Evolutionary conservation across 1,284 basidiomycete genomes (phyloP).

Genomic region (Cutaneotrichosporon mucoides): DNA sequence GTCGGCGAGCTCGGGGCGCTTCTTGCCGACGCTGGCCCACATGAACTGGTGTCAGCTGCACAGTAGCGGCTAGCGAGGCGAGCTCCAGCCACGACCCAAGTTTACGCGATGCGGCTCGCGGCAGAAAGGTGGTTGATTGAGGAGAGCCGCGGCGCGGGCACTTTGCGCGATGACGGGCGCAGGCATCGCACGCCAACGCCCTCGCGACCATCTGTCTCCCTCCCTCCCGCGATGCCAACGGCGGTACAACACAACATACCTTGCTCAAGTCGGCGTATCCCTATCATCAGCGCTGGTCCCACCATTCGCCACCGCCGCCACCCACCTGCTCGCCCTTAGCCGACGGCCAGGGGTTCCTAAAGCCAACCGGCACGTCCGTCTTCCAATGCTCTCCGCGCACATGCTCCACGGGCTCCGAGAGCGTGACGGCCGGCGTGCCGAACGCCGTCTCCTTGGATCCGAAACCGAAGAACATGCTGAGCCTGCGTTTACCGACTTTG

Average conservation of each 20-base stretch:
- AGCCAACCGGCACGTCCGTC: conserved; percentile 36
- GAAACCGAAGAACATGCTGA: no score
- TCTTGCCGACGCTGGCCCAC: conserved; percentile 6
- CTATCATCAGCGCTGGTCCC: conserved; percentile 8
- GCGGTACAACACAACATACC: neutral
- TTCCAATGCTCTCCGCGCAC: conserved; percentile 34
- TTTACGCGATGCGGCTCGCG: no score
- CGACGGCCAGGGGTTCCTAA: conserved; percentile 52
- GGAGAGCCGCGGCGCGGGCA: no score
- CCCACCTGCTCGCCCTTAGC: conserved; percentile 17
- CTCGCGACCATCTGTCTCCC: no score
- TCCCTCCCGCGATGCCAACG: no score
- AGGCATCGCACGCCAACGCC: no score
- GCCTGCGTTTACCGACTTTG: no score
- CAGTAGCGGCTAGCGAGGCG: no score
- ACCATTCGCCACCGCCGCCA: neutral
- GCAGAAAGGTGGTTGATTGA: no score
- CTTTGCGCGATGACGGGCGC: no score
- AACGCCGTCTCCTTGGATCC: neutral
- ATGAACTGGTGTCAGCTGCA: conserved; percentile 7
- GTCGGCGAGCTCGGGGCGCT: conserved; percentile 30
- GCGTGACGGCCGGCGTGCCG: neutral
- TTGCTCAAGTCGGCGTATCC: conserved; percentile 12
- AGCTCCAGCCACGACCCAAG: no score
- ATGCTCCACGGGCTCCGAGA: conserved; percentile 6